phyloP scores from a whole-genome alignment of 306 rosid genomes.

The Comarum palustre region DNA sequence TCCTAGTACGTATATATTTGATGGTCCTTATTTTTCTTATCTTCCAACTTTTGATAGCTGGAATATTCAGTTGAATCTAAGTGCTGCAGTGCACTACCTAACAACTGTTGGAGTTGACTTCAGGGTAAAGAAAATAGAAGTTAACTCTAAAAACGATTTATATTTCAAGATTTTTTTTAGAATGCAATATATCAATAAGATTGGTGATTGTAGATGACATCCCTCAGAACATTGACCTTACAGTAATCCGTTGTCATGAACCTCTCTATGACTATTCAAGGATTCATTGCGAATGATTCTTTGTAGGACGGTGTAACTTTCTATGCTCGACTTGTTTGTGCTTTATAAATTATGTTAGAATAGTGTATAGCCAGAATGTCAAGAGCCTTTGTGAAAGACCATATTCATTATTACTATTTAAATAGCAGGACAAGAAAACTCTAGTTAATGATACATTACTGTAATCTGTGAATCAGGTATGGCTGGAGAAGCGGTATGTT shows the following conservation, averaged over 20 bases:
- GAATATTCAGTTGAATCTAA: not conserved
- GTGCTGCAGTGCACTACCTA: not conserved
- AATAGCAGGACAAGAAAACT: not conserved
- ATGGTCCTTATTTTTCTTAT: not conserved
- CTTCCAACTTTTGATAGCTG: not conserved
- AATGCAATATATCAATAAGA: not conserved
- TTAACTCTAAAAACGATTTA: no score
- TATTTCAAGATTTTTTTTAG: no score
- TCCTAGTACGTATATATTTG: slow-evolving; percentile 44
- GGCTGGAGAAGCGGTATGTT: slow-evolving; percentile 84
- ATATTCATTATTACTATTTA: not conserved
- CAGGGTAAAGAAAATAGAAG: not conserved
- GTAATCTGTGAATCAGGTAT: slow-evolving; percentile 48
- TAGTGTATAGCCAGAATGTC: not conserved
- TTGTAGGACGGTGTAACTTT: not conserved
- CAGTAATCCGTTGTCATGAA: not conserved
- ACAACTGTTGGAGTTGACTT: slow-evolving; percentile 1
- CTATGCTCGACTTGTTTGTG: not conserved
- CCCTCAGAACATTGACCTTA: not conserved
- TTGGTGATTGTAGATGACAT: not conserved
- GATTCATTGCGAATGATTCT: not conserved
- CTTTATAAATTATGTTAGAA: not conserved
- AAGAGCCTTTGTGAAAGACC: not conserved
- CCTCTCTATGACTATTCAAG: not conserved
- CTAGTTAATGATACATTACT: not conserved